Percentiles rank a stretch among this genome's conserved stretches.
Evolutionary conservation across 176 grass and related monocot genomes (phyloP).

Genomic region (Triticum dicoccoides): DNA sequence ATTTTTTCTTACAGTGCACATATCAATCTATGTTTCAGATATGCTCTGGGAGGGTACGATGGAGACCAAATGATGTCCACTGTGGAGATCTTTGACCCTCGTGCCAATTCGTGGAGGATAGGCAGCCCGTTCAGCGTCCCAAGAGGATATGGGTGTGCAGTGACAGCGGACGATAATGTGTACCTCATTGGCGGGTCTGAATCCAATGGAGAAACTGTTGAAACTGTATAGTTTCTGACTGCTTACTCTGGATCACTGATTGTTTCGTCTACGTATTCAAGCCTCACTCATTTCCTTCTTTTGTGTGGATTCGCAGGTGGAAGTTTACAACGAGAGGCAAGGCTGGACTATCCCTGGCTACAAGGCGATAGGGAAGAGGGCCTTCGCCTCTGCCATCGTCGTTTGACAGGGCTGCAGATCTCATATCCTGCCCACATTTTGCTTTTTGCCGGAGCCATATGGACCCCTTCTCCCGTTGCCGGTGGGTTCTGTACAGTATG

Average conservation of each 20-base stretch:
- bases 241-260: background rate
- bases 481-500: background rate
- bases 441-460: background rate
- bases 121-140: slow-evolving; percentile 35
- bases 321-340: slow-evolving; percentile 53
- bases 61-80: slow-evolving; percentile 46
- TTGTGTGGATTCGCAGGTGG: slow-evolving; percentile 44
- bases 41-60: slow-evolving; percentile 64
- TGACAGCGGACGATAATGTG: slow-evolving; percentile 39
- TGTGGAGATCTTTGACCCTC: slow-evolving; percentile 69
- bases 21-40: slow-evolving; percentile 41
- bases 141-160: slow-evolving; percentile 66
- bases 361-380: slow-evolving; percentile 50
- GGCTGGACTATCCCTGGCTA: slow-evolving; percentile 46
- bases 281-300: background rate
- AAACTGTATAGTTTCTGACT: slow-evolving; percentile 42
- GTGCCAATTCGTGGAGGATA: slow-evolving; percentile 55
- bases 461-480: background rate
- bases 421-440: background rate
- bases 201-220: slow-evolving; percentile 14
- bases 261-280: background rate
- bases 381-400: slow-evolving; percentile 54
- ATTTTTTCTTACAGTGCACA: background rate
- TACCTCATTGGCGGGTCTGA: slow-evolving; percentile 56
- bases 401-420: slow-evolving; percentile 24